Base-by-base conservation (phyloP, 2,329 filamentous ascomycete species). In the Colletotrichum karsti region DNA sequence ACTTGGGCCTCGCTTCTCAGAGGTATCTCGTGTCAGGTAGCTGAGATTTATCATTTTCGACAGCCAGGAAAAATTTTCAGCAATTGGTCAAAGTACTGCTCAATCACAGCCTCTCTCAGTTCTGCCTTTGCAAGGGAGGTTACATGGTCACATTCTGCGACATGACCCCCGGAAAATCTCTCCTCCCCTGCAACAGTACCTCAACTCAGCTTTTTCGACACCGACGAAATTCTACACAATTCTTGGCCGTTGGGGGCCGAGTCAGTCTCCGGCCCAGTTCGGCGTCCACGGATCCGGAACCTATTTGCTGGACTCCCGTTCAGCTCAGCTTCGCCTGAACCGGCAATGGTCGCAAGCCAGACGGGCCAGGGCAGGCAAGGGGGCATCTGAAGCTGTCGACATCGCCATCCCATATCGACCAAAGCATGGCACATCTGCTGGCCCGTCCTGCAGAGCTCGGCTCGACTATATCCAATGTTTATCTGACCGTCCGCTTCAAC, bases 401-500 rank as follows among this genome's bases (percentile, higher is more conserved):
- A 33, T 37, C 28, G 35, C 20, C 55, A 28, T 44, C 55, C 30
- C 12, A 50, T n/a, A 50, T 50, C 22, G 30, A 54, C 55, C 39
- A n/a, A 37, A 50, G 24, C 33, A 42, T 28, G 28, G 30, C 51
- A 57, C 39, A 28, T 28, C 9, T 50, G 50, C 56, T 18, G 30
- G 30, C 30, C 30, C n/a, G 22, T 50, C 18, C 61, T 37, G 44
- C 30, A 9, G 33, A 42, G 33, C 37, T 48, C 28, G 42, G 30
- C 26, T 35, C 33, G 28, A 35, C 51, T 59, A 33, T 26, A 30
- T 66, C 42, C 58, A 55, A 53, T 67, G 53, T 67, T 67, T 68
- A 65, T 65, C 53, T 65, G 65, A 68, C 65, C 60, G n/a, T 51
- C 46, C 18, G 39, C 50, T 41, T 63, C 57, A 58, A 64, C 50